Evolutionary conservation across 2,329 filamentous ascomycete genomes (phyloP).

Genomic region (Macrophomina phaseolina): DNA sequence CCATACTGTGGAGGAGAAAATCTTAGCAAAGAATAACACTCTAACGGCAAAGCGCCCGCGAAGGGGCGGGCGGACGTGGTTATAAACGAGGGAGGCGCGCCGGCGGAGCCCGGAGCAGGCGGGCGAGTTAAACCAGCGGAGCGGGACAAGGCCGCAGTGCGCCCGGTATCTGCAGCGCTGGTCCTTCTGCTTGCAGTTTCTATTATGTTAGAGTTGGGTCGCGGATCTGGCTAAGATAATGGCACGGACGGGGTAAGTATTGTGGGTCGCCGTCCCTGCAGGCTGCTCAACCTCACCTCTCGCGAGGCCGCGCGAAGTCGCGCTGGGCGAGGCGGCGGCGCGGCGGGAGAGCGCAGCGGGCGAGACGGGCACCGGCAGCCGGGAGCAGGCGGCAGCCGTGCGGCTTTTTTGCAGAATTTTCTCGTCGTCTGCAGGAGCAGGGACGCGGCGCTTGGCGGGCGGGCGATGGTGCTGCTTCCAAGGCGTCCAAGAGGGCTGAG

Average conservation of each 20-base stretch:
- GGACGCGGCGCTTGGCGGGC: slow-evolving; percentile 1
- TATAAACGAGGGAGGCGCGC: slow-evolving; percentile 8
- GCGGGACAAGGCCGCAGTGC: slow-evolving; percentile 19
- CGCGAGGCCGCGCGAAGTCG: background rate
- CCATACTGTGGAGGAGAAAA: slow-evolving; percentile 3
- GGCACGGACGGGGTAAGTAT: slow-evolving; percentile 16
- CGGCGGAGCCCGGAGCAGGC: background rate
- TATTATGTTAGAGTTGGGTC: slow-evolving; percentile 23
- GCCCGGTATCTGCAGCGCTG: slow-evolving; percentile 5
- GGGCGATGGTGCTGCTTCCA: background rate
- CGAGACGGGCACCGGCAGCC: background rate
- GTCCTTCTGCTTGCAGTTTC: slow-evolving; percentile 17
- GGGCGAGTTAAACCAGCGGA: slow-evolving; percentile 5
- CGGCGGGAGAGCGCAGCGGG: background rate
- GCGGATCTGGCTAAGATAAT: slow-evolving; percentile 16
- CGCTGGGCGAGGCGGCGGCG: background rate
- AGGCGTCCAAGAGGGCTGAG: background rate
- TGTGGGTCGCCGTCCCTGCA: slow-evolving; percentile 9
- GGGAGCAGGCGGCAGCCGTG: slow-evolving; percentile 12
- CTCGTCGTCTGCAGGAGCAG: background rate
- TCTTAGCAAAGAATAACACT: slow-evolving; percentile 4
- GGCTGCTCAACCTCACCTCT: background rate
- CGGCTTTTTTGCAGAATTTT: slow-evolving; percentile 15
- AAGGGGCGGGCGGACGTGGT: background rate
- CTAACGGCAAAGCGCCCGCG: background rate